phyloP scores from a whole-genome alignment of 495 filamentous ascomycete genomes.

The Tirmania nivea region DNA sequence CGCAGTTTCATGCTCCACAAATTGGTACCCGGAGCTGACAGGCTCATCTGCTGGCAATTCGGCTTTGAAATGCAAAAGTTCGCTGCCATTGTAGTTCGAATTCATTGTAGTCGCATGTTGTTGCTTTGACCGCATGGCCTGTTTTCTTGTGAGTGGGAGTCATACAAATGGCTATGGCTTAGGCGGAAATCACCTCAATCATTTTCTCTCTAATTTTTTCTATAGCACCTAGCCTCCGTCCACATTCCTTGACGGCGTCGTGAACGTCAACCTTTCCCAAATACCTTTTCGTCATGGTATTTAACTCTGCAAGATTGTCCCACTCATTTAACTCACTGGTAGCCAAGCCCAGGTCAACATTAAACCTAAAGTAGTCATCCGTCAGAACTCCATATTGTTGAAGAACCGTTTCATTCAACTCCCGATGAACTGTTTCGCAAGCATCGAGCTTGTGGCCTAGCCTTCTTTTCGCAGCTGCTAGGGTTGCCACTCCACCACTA shows the following conservation, averaged over 20 bases:
- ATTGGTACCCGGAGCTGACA: no score
- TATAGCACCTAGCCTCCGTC: slow-evolving; percentile 11
- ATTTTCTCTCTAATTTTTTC: background rate
- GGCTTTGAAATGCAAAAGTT: no score
- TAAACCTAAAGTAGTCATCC: slow-evolving; percentile 92
- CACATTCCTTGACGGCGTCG: slow-evolving; percentile 11
- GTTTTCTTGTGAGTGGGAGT: background rate
- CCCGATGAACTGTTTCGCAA: slow-evolving; percentile 74
- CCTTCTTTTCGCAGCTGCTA: slow-evolving; percentile 70
- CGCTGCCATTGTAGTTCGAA: no score
- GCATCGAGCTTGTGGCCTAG: slow-evolving; percentile 82
- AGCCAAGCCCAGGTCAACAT: slow-evolving; percentile 89
- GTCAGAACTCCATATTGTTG: slow-evolving; percentile 55
- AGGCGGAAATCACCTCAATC: background rate
- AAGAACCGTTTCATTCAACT: slow-evolving; percentile 56
- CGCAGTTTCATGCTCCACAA: no score
- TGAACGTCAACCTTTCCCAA: slow-evolving; percentile 37
- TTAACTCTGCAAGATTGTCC: slow-evolving; percentile 80
- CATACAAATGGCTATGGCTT: background rate
- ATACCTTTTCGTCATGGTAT: slow-evolving; percentile 71
- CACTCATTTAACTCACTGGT: slow-evolving; percentile 99
- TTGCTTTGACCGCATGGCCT: no score
- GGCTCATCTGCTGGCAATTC: no score
- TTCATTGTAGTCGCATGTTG: no score
- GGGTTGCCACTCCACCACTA: slow-evolving; percentile 52